Evolutionary conservation across 176 grass and related monocot genomes (phyloP).

Genomic region (Rhipidocladum racemiflorum): DNA sequence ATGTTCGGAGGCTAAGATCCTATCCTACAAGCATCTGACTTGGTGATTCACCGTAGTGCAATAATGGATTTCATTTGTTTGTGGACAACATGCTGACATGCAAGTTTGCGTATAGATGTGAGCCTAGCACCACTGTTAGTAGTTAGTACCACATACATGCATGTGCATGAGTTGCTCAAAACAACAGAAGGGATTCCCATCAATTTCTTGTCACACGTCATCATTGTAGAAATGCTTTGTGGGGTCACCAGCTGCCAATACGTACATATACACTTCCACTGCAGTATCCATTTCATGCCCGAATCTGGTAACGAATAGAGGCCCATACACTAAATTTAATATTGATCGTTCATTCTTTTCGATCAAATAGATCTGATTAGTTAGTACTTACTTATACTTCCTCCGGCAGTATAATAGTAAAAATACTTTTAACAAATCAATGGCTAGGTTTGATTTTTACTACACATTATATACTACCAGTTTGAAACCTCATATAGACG

Average conservation of each 20-base stretch:
- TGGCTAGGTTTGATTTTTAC: too few relatives aligned
- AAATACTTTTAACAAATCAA: too few relatives aligned
- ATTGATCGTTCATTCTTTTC: too few relatives aligned
- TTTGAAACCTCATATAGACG: not conserved
- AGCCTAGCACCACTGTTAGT: not conserved
- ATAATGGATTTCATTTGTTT: constrained; percentile 5
- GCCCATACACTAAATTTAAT: too few relatives aligned
- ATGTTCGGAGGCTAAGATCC: not conserved
- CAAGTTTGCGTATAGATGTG: not conserved
- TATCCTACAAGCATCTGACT: not conserved
- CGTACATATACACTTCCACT: not conserved
- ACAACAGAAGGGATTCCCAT: not conserved
- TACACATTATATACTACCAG: too few relatives aligned
- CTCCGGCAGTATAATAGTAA: too few relatives aligned
- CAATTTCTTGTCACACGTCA: not conserved
- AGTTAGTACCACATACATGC: not conserved
- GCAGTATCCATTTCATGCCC: not conserved
- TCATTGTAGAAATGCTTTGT: not conserved
- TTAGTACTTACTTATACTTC: too few relatives aligned
- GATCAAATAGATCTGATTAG: too few relatives aligned
- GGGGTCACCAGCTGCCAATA: not conserved
- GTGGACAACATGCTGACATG: not conserved
- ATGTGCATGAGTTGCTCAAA: not conserved
- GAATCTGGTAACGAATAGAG: not conserved
- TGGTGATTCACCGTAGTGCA: not conserved